These are phyloP conservation scores for Hansfordia pulvinata DNA, from an alignment of 2,329 filamentous ascomycete genomes.

Conservation along the genomic window DNA sequence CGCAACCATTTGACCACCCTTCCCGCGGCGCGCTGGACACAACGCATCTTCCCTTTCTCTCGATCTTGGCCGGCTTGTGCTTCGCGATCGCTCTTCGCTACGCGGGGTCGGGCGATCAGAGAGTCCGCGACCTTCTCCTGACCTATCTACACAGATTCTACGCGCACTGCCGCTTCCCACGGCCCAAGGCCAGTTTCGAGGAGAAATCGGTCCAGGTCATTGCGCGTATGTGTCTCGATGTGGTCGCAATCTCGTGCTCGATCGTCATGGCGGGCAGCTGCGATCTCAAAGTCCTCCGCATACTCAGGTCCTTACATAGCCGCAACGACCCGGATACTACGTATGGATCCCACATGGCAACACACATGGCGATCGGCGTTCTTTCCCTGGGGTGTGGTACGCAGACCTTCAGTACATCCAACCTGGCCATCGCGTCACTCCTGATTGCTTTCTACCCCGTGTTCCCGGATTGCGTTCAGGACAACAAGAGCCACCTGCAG, in stretches of 20 bases:
- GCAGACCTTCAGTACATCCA: slow-evolving; percentile 78
- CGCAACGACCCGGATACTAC: slow-evolving; percentile 71
- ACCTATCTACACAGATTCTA: slow-evolving; percentile 80
- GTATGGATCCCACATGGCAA: slow-evolving; percentile 87
- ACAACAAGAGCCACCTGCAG: slow-evolving; percentile 90
- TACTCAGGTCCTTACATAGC: slow-evolving; percentile 77
- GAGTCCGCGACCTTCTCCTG: slow-evolving; percentile 69
- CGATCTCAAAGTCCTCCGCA: slow-evolving; percentile 72
- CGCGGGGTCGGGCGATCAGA: slow-evolving; percentile 55
- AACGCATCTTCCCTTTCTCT: slow-evolving; percentile 82
- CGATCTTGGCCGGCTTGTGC: slow-evolving; percentile 79
- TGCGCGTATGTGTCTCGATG: slow-evolving; percentile 80
- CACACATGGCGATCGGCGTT: slow-evolving; percentile 81
- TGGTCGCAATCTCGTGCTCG: slow-evolving; percentile 67
- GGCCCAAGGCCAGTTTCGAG: slow-evolving; percentile 50
- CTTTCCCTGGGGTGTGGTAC: slow-evolving; percentile 89
- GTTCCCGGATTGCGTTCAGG: slow-evolving; percentile 77
- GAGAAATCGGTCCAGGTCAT: slow-evolving; percentile 71
- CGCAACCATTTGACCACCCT: slow-evolving; percentile 27
- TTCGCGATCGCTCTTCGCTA: slow-evolving; percentile 65
- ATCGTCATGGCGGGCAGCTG: slow-evolving; percentile 95
- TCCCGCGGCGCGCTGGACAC: slow-evolving; percentile 43
- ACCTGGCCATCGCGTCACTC: slow-evolving; percentile 73
- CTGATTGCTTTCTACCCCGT: slow-evolving; percentile 90
- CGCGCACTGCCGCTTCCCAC: slow-evolving; percentile 44